Conservation (phyloP, 352 stramenopile species). For the Phytophthora rubi region DNA sequence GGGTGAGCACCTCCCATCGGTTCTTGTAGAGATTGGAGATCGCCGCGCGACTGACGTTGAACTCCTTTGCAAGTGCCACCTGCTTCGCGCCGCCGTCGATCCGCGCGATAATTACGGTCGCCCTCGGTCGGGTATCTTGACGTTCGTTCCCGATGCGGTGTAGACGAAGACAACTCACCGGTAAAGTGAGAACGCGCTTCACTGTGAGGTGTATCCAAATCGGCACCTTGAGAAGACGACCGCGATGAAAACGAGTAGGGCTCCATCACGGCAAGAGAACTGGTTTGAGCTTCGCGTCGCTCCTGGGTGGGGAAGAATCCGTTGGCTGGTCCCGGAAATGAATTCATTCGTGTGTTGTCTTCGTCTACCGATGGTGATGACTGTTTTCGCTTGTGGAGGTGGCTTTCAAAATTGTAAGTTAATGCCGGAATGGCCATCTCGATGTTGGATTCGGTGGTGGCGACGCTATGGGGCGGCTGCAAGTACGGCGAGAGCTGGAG, state of each 20-base stretch:
- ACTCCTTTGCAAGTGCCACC: conserved; percentile 47
- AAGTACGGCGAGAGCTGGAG: conserved; percentile 18
- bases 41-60: conserved; percentile 44
- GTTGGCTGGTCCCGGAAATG: neutral
- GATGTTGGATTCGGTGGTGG: neutral
- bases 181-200: neutral
- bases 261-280: neutral
- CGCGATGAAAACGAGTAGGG: neutral
- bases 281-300: conserved; percentile 3
- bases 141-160: conserved; percentile 7
- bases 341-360: neutral
- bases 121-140: conserved; percentile 17
- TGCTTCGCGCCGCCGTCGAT: conserved; percentile 49
- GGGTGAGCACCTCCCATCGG: conserved; percentile 33
- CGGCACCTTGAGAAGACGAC: conserved; percentile 1
- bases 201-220: neutral
- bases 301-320: conserved; percentile 1
- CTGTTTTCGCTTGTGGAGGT: conserved; percentile 19
- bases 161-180: conserved; percentile 8
- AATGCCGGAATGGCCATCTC: conserved; percentile 20
- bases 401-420: conserved; percentile 17
- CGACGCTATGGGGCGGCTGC: conserved; percentile 1
- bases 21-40: conserved; percentile 62
- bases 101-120: conserved; percentile 20
- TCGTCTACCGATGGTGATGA: neutral